Conservation (phyloP, 202 grass and related monocot species). For the Sporobolus alterniflorus region DNA sequence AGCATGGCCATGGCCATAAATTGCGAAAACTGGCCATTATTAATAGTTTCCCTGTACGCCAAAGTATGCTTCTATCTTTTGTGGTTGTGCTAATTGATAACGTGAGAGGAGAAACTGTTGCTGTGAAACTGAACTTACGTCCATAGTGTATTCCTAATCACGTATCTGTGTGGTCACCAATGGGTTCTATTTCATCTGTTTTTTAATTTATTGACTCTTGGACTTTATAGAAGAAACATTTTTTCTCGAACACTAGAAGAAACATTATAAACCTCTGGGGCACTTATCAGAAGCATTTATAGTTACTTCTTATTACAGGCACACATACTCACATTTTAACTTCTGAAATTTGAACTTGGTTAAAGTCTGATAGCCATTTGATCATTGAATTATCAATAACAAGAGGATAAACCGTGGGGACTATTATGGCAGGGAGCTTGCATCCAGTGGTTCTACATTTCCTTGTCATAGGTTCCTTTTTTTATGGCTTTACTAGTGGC, state of each 20-base stretch:
- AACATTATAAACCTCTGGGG: too few species aligned
- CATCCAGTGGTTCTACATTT: not conserved
- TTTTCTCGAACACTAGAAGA: too few species aligned
- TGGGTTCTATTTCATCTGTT: not conserved
- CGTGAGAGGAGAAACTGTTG: not conserved
- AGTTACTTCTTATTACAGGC: not conserved
- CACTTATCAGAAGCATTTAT: too few species aligned
- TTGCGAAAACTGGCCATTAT: not conserved
- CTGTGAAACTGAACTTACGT: not conserved
- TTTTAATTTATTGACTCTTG: not conserved
- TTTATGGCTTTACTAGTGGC: not conserved
- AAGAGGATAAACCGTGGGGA: not conserved
- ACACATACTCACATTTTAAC: not conserved
- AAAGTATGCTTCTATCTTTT: not conserved
- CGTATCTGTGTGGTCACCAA: not conserved
- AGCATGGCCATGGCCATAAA: not conserved
- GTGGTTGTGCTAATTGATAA: slow-evolving; percentile 25
- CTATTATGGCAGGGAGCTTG: not conserved
- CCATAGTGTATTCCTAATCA: not conserved
- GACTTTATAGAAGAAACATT: not conserved
- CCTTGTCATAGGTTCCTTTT: not conserved
- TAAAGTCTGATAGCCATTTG: not conserved
- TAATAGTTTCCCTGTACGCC: not conserved
- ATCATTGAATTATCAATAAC: not conserved
- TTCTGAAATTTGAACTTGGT: not conserved